Evolutionary conservation across 768 basidiomycete species (phyloP).

Genomic region (Lentinula detonsa): DNA sequence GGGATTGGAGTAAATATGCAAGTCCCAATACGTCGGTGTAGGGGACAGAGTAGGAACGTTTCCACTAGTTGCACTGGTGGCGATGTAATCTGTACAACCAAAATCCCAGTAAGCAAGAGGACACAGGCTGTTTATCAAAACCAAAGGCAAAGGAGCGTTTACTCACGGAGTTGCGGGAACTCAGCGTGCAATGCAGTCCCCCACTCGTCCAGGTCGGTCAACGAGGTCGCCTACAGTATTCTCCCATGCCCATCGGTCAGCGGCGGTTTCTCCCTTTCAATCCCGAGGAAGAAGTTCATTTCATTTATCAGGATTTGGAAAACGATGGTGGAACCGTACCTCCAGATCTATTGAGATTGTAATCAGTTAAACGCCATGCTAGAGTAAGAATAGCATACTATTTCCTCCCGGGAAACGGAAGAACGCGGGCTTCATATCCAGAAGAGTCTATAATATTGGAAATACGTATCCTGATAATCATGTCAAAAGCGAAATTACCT

Average conservation of each 20-base stretch:
- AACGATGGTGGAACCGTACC: conserved; percentile 11
- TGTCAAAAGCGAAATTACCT: conserved; percentile 22
- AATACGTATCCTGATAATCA: not conserved
- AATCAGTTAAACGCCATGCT: conserved; percentile 5
- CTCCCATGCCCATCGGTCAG: conserved; percentile 61
- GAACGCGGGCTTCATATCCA: conserved; percentile 51
- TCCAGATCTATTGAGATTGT: conserved; percentile 21
- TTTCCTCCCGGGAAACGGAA: conserved; percentile 69
- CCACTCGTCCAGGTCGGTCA: conserved; percentile 50
- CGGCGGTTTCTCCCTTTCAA: conserved; percentile 44
- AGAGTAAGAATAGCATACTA: conserved; percentile 30
- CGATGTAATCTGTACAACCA: conserved; percentile 31
- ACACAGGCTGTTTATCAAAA: too few species aligned
- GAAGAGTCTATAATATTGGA: conserved; percentile 34
- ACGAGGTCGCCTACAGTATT: conserved; percentile 49
- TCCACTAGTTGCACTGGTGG: conserved; percentile 29
- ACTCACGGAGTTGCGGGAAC: conserved; percentile 11
- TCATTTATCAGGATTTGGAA: not conserved
- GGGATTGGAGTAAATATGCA: conserved; percentile 40
- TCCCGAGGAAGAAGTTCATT: too few species aligned
- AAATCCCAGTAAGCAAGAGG: not conserved
- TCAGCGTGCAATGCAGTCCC: conserved; percentile 29
- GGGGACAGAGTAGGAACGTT: conserved; percentile 15
- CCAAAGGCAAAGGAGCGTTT: too few species aligned
- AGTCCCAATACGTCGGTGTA: conserved; percentile 32